Evolutionary conservation across 441 rosid genomes (phyloP).

Genomic region (Populus tomentosa): DNA sequence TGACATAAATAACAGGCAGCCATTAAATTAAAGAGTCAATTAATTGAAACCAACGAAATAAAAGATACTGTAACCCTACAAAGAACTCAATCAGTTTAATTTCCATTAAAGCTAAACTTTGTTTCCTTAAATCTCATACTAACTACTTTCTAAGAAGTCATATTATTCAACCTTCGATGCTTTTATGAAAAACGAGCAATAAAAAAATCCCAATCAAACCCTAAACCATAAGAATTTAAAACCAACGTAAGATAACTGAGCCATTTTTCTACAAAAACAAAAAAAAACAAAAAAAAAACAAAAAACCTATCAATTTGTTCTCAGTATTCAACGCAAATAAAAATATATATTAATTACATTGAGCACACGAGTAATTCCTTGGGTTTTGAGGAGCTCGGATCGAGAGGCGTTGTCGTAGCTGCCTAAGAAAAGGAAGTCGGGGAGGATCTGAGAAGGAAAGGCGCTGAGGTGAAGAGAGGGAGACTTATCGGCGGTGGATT

Average conservation of each 20-base stretch:
- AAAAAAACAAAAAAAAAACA: too few relatives aligned
- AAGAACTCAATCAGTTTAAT: too few relatives aligned
- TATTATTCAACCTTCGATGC: too few relatives aligned
- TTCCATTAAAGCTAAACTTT: too few relatives aligned
- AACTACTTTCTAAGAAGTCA: too few relatives aligned
- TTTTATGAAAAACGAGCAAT: too few relatives aligned
- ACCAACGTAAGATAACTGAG: too few relatives aligned
- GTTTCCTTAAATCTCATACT: too few relatives aligned
- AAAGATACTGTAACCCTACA: neutral
- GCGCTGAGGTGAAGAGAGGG: constrained; percentile 63
- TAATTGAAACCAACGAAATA: neutral
- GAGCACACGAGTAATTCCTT: constrained; percentile 81
- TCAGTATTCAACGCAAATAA: too few relatives aligned
- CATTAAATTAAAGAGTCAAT: neutral
- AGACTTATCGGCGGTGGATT: constrained; percentile 29
- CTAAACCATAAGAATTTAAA: too few relatives aligned
- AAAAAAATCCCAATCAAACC: too few relatives aligned
- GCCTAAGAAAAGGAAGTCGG: constrained; percentile 84
- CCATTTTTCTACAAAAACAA: neutral
- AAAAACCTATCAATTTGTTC: neutral
- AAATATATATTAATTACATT: constrained; percentile 37
- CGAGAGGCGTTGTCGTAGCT: constrained; percentile 98
- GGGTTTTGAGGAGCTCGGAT: constrained; percentile 85
- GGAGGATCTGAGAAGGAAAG: constrained; percentile 87
- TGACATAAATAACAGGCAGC: neutral